Evolutionary conservation across 2,329 filamentous ascomycete genomes (phyloP), one percentile per base, ranked within the genome.

Genomic region (Fusarium begoniae): DNA sequence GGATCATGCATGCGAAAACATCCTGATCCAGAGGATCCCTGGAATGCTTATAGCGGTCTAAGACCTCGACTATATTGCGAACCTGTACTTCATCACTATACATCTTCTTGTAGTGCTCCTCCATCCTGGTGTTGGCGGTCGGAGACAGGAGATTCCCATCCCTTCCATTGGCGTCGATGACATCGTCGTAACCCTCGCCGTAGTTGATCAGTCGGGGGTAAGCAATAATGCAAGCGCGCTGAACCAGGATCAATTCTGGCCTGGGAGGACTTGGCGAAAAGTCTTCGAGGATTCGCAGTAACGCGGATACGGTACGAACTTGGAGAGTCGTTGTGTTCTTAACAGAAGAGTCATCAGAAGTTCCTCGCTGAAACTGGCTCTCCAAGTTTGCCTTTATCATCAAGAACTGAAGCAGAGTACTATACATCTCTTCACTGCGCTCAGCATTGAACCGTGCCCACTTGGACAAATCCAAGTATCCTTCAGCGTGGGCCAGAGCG

Each of bases 171-270:
- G 88, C 87, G 78, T 98, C 94, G 74, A 99, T 95, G 47, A 98
- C 91, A 65, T 96, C 93, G 81, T 99, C 95, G 72, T 93, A 95
- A 8, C 94, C 95, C 82, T 97, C 94, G 5, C 95, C 95, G 77
- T 98, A 98, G 79, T 99, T 99, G 85, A 99, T 98, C 37, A 99
- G 85, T 48, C 96, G 90, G 13, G 96, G 97, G 78, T 98, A 99
- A 3, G 93, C 92, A 64, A 95, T 95, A 72, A 99, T 95, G 81
- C 95, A 98, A 60, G 92, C 90, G 38, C 96, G 90, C 83, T 98
- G 95, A 35, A 98, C 90, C 20, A 91, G 85, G 56, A 96, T 94
- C 30, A 98, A 87, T 60, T 96, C 92, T 57, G 92, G 82, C 63
- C 90, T 80, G 74, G 88, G 85, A 65, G 87, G 83, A 82, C 89